Evolutionary conservation across 1,284 basidiomycete genomes (phyloP).

Genomic region (Entoloma clypeatum): DNA sequence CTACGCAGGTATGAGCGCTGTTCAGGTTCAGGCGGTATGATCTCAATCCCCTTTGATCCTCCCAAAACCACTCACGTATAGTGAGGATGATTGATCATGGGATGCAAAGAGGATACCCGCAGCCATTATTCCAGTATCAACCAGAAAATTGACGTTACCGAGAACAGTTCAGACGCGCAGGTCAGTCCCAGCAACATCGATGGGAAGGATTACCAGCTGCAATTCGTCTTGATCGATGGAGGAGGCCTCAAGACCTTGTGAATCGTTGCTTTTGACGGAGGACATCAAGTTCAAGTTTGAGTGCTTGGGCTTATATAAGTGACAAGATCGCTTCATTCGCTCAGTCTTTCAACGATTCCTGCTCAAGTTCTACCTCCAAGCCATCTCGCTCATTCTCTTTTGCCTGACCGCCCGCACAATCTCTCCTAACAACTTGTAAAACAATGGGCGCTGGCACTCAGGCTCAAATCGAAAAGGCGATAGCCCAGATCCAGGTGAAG

Average conservation of each 20-base stretch:
- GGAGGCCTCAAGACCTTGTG: too few relatives aligned
- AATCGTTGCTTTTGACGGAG: too few relatives aligned
- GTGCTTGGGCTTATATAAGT: too few relatives aligned
- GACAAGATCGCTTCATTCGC: too few relatives aligned
- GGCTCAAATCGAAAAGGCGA: conserved; percentile 68
- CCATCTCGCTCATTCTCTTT: too few relatives aligned
- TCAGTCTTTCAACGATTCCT: too few relatives aligned
- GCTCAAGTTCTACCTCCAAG: too few relatives aligned
- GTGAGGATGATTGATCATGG: conserved; percentile 24
- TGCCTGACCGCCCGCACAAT: too few relatives aligned
- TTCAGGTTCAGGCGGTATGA: conserved; percentile 93
- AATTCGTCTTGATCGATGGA: conserved; percentile 50
- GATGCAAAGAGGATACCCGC: conserved; percentile 70
- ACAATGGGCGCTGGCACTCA: too few relatives aligned
- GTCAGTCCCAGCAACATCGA: conserved; percentile 28
- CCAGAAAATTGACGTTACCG: conserved; percentile 70
- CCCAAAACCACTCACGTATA: conserved; percentile 21
- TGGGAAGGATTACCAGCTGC: conserved; percentile 57
- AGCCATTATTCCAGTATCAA: conserved; percentile 70
- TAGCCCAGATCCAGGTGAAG: conserved; percentile 70
- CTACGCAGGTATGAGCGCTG: conserved; percentile 94
- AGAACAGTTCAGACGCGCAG: conserved; percentile 36
- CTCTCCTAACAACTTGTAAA: too few relatives aligned
- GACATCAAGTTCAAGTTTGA: too few relatives aligned
- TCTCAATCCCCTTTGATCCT: conserved; percentile 69